Evolutionary conservation across 768 basidiomycete species (phyloP).

Genomic region (Mycena leptocephala): DNA sequence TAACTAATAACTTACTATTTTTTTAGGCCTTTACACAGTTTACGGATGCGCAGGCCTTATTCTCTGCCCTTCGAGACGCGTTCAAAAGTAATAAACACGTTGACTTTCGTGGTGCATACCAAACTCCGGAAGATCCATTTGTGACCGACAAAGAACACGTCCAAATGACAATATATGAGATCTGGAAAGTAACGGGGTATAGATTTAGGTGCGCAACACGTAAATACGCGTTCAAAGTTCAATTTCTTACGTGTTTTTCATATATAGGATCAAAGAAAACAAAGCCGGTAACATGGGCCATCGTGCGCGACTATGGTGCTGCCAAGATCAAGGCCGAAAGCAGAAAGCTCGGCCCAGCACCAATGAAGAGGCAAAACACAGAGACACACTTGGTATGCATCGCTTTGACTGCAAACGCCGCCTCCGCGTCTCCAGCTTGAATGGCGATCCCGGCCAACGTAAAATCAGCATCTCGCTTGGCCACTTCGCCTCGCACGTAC

Average conservation of each 20-base stretch:
- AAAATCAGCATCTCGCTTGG: not conserved
- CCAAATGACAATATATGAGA: constrained; percentile 6
- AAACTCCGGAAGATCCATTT: constrained; percentile 1
- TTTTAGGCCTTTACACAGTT: too few species aligned
- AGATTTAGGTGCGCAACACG: constrained; percentile 17
- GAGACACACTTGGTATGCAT: constrained; percentile 25
- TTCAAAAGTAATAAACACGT: not conserved
- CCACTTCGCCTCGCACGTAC: not conserved
- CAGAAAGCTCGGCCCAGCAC: constrained; percentile 17
- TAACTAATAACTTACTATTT: too few species aligned
- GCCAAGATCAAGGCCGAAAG: constrained; percentile 33
- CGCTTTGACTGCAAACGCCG: constrained; percentile 25
- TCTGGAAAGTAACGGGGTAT: constrained; percentile 26
- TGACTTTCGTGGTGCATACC: not conserved
- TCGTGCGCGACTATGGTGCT: constrained; percentile 31
- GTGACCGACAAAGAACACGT: constrained; percentile 16
- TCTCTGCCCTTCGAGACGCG: constrained; percentile 38
- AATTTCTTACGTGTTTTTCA: not conserved
- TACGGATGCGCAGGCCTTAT: constrained; percentile 39
- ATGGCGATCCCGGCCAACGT: not conserved
- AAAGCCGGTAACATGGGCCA: constrained; percentile 15
- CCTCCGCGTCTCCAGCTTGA: not conserved
- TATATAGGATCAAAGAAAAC: constrained; percentile 18
- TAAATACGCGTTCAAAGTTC: too few species aligned
- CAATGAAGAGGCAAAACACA: constrained; percentile 3